Evolutionary conservation across 176 grass and related monocot genomes (phyloP).

Genomic region (Lolium perenne): DNA sequence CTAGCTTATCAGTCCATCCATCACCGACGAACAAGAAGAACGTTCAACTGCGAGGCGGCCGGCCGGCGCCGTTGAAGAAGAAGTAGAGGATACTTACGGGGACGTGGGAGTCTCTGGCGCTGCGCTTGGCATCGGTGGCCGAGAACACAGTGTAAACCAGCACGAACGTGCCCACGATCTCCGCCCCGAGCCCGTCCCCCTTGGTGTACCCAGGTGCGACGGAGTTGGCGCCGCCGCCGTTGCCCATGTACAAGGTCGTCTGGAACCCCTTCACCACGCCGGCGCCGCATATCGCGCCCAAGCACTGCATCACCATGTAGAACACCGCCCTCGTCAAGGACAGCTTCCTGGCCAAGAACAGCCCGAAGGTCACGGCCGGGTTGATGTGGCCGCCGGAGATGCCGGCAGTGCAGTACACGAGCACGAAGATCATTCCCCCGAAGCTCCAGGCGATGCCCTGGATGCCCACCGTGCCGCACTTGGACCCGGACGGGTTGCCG

Average conservation of each 20-base stretch:
- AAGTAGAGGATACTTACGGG: constrained; percentile 28
- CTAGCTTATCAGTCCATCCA: neutral
- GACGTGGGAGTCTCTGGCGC: constrained; percentile 81
- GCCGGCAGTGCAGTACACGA: constrained; percentile 95
- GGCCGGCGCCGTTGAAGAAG: neutral
- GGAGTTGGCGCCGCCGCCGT: constrained; percentile 75
- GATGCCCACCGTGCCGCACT: constrained; percentile 80
- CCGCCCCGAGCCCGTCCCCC: constrained; percentile 67
- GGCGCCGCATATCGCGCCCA: constrained; percentile 88
- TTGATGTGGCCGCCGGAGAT: constrained; percentile 96
- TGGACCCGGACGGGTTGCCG: constrained; percentile 36
- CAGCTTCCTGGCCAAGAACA: constrained; percentile 78
- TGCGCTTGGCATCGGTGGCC: constrained; percentile 89
- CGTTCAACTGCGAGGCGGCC: no score
- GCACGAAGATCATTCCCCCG: constrained; percentile 91
- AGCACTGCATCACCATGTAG: constrained; percentile 91
- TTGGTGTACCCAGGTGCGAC: constrained; percentile 70
- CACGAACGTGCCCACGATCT: constrained; percentile 86
- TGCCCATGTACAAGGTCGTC: constrained; percentile 51
- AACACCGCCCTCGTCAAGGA: constrained; percentile 67
- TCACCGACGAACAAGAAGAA: no score
- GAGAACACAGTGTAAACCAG: constrained; percentile 92
- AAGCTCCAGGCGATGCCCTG: constrained; percentile 94
- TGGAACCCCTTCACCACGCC: constrained; percentile 80
- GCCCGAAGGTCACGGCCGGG: constrained; percentile 88